Evolutionary conservation across 2,329 filamentous ascomycete species (phyloP).

Genomic region (Fusarium oxysporum): DNA sequence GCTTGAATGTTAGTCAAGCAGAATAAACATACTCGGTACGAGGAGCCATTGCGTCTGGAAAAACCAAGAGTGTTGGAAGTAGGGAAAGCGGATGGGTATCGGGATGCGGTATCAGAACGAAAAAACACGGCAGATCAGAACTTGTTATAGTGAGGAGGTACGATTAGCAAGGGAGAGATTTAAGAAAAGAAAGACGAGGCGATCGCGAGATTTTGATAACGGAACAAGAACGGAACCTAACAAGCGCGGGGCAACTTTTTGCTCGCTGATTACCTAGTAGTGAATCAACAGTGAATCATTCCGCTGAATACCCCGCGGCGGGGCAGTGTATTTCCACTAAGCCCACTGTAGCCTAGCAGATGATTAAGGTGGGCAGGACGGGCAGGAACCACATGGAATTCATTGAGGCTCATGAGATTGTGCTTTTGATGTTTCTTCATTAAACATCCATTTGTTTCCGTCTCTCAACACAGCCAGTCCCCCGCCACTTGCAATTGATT

Average conservation of each 20-base stretch:
- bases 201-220: constrained; percentile 20
- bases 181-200: constrained; percentile 1
- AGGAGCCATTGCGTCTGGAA: constrained; percentile 52
- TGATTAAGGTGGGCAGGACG: neutral
- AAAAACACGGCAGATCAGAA: neutral
- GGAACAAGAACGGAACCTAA: neutral
- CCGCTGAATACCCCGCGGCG: constrained; percentile 30
- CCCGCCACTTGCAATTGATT: too few relatives aligned
- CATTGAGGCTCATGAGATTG: constrained; percentile 11
- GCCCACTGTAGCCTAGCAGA: constrained; percentile 2
- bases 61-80: neutral
- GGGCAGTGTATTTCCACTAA: neutral
- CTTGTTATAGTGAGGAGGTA: neutral
- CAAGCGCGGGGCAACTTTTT: constrained; percentile 16
- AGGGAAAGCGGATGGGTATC: constrained; percentile 2
- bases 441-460: neutral
- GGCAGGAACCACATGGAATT: constrained; percentile 6
- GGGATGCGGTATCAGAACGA: neutral
- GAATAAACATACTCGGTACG: constrained; percentile 56
- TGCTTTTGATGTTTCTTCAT: neutral
- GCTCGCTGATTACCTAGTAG: neutral
- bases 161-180: neutral
- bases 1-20: neutral
- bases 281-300: constrained; percentile 12
- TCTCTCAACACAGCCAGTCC: neutral